Evolutionary conservation across 352 stramenopile species (phyloP).

Genomic region (Phytophthora boehmeriae): DNA sequence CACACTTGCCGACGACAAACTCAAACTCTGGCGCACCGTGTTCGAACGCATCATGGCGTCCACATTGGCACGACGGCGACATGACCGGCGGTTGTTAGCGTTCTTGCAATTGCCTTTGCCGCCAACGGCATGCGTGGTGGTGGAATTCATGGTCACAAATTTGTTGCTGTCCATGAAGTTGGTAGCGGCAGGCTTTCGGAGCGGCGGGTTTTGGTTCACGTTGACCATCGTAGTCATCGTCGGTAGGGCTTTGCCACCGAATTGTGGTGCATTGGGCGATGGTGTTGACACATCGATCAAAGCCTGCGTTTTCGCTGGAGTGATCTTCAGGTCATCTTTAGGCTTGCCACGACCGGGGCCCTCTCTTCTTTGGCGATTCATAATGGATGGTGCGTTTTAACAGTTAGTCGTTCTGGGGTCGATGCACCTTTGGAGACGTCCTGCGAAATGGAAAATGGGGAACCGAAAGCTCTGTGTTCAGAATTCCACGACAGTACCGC

Average conservation of each 20-base stretch:
- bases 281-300: constrained; percentile 73
- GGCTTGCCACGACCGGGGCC: constrained; percentile 23
- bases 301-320: constrained; percentile 56
- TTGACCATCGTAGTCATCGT: constrained; percentile 31
- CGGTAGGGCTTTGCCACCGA: constrained; percentile 20
- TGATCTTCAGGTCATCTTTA: constrained; percentile 48
- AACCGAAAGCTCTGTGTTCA: not conserved
- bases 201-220: constrained; percentile 34
- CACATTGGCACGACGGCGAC: constrained; percentile 61
- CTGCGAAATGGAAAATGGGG: constrained; percentile 29
- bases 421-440: constrained; percentile 5
- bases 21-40: constrained; percentile 55
- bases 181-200: constrained; percentile 40
- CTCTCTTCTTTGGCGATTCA: constrained; percentile 45
- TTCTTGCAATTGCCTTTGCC: constrained; percentile 30
- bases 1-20: constrained; percentile 47
- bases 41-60: constrained; percentile 77
- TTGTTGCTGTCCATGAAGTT: constrained; percentile 68
- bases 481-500: too few species aligned
- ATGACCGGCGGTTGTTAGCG: constrained; percentile 21
- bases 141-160: constrained; percentile 44
- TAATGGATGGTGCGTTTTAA: constrained; percentile 15
- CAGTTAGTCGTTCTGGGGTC: not conserved
- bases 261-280: constrained; percentile 33
- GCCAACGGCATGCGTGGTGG: constrained; percentile 32